Conservation (phyloP, 768 basidiomycete genomes). For the Macrocybe gigantea region DNA sequence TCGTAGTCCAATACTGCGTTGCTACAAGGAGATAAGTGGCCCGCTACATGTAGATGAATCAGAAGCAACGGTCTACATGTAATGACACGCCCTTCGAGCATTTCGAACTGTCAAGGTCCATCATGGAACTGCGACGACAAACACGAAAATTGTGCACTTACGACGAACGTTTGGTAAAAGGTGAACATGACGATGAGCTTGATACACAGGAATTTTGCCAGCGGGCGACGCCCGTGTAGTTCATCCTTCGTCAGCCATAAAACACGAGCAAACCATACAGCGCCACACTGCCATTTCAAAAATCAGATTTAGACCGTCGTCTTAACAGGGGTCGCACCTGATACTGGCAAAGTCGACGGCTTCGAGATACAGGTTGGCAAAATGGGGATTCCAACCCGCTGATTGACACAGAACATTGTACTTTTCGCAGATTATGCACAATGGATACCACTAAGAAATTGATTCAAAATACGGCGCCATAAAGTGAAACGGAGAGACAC, state of each 20-base stretch:
- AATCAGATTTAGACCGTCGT: not conserved
- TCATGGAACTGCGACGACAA: not conserved
- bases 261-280: slow-evolving; percentile 83
- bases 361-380: slow-evolving; percentile 66
- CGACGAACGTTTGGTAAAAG: slow-evolving; percentile 80
- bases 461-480: not conserved
- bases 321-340: slow-evolving; percentile 36
- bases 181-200: slow-evolving; percentile 87
- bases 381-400: slow-evolving; percentile 51
- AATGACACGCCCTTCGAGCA: slow-evolving; percentile 66
- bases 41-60: slow-evolving; percentile 1
- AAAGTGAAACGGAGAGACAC: slow-evolving; percentile 1
- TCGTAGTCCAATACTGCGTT: slow-evolving; percentile 78
- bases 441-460: slow-evolving; percentile 48
- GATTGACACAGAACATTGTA: slow-evolving; percentile 65
- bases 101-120: slow-evolving; percentile 41
- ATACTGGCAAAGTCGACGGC: slow-evolving; percentile 78
- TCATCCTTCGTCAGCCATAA: slow-evolving; percentile 79
- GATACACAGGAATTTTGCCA: slow-evolving; percentile 83
- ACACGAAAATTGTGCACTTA: slow-evolving; percentile 24
- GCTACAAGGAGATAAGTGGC: slow-evolving; percentile 24
- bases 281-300: slow-evolving; percentile 48
- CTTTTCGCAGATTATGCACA: slow-evolving; percentile 71
- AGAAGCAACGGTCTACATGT: slow-evolving; percentile 34
- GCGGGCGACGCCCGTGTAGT: slow-evolving; percentile 66